Conservation (phyloP, 2,329 filamentous ascomycete species). For the Didymella segeticola region DNA sequence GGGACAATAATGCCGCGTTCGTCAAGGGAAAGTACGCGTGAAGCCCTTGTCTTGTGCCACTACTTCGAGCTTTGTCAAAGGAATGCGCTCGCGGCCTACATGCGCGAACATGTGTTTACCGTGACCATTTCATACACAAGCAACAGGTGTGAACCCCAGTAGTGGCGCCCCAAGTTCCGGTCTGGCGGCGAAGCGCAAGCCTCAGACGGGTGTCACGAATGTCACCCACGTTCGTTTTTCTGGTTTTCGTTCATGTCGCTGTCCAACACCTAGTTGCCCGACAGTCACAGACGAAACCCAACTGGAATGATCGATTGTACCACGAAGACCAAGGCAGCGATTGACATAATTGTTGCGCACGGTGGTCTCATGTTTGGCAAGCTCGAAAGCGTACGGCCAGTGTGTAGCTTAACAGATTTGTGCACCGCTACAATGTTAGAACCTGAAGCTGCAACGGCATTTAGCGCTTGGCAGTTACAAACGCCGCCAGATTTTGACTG, state of each 20-base stretch:
- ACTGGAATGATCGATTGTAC: constrained; percentile 17
- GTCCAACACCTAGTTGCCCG: constrained; percentile 20
- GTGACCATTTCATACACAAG: background rate
- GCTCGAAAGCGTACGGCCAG: background rate
- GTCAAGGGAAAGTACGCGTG: background rate
- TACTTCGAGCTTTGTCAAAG: background rate
- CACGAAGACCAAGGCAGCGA: constrained; percentile 11
- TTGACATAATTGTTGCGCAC: constrained; percentile 12
- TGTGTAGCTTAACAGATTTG: background rate
- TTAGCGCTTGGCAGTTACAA: constrained; percentile 6
- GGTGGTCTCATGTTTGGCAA: background rate
- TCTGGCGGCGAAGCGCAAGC: constrained; percentile 24
- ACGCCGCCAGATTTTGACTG: constrained; percentile 17
- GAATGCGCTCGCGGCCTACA: background rate
- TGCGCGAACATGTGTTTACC: constrained; percentile 10
- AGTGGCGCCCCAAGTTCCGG: constrained; percentile 3
- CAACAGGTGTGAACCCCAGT: background rate
- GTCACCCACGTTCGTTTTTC: constrained; percentile 31
- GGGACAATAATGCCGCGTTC: background rate
- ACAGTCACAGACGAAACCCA: constrained; percentile 13
- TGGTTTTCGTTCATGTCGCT: constrained; percentile 37
- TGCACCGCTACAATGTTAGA: background rate
- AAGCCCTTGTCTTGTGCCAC: constrained; percentile 10
- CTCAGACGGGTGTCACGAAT: constrained; percentile 33
- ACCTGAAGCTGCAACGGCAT: background rate